These are phyloP conservation scores for Pythium aristosporum DNA, from an alignment of 352 stramenopile genomes.

Conservation along the genomic window DNA sequence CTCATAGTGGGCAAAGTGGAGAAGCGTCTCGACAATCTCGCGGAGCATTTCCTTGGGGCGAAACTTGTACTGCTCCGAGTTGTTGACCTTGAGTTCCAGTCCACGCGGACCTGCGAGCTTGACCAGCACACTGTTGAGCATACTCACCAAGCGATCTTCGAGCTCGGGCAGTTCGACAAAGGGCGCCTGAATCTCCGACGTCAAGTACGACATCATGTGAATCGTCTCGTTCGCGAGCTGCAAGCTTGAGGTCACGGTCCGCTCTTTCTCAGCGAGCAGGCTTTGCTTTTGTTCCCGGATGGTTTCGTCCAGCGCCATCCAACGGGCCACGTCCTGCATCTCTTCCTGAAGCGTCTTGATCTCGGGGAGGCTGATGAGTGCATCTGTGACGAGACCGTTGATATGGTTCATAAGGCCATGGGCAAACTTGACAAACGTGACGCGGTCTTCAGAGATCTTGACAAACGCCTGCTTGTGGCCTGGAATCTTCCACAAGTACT, in stretches of 20 bases:
- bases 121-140: constrained; percentile 95
- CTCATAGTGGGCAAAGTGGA: constrained; percentile 90
- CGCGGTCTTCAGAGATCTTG: constrained; percentile 90
- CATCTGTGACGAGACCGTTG: constrained; percentile 94
- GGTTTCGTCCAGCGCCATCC: constrained; percentile 86
- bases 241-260: constrained; percentile 91
- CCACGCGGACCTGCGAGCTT: constrained; percentile 93
- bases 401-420: constrained; percentile 99
- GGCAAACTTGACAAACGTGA: constrained; percentile 97
- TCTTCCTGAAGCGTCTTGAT: constrained; percentile 94
- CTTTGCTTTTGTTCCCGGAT: constrained; percentile 90
- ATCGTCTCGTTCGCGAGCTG: constrained; percentile 97
- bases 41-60: constrained; percentile 96
- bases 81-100: constrained; percentile 95
- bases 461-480: constrained; percentile 95
- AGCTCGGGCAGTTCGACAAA: constrained; percentile 94
- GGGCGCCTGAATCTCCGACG: constrained; percentile 91
- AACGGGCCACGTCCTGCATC: constrained; percentile 78
- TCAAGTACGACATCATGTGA: constrained; percentile 97
- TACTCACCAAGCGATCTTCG: constrained; percentile 92
- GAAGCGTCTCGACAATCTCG: constrained; percentile 95
- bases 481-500: constrained; percentile 95
- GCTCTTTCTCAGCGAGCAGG: constrained; percentile 86
- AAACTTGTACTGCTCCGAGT: constrained; percentile 98
- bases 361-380: constrained; percentile 95